Evolutionary conservation across 306 rosid species (phyloP), one percentile per base, ranked within the genome.

Genomic region (Prinsepia uniflora): DNA sequence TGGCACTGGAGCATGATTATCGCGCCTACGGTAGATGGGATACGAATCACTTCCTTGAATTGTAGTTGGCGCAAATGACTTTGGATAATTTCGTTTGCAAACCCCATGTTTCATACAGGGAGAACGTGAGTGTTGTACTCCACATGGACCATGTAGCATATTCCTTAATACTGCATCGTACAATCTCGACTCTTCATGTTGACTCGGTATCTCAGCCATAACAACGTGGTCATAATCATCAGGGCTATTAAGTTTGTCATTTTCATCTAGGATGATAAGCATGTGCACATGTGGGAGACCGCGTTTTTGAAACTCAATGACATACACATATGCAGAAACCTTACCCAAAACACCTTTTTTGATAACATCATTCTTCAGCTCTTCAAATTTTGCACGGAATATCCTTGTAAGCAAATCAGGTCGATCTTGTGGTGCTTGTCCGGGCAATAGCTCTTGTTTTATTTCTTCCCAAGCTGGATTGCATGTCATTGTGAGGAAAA

Each of bases 131-230:
- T 55, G 63, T 10, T 15, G 50, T 6, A 0, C 2, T 5, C 70
- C 55, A 41, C 56, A 49, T 4, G 58, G 72, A 17, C 78, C 58
- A 65, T 53, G 65, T 18, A 64, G 41, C 48, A 54, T 65, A 40
- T 43, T 63, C 13, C 18, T 54, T 7, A 65, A 5, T 0, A 74
- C 58, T 0, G 0, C 17, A 43, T 24, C 2, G 30, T 19, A 13
- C 6, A 74, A 18, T 19, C 41, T 5, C 0, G 13, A 18, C 4
- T 74, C 11, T 14, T 42, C 17, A 30, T 18, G 17, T 15, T 17
- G 17, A 41, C 8, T 24, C 13, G 78, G 65, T 18, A 53, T 54
- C 44, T 74, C 40, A 10, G 72, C 18, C 1, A 0, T 0, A 0
- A 65, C 48, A 39, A 39, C 22, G 10, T 24, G n/a, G 12, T 74